These are phyloP conservation scores for Nicotiana rustica DNA, from an alignment of 305 asterid species.

Conservation along the genomic window DNA sequence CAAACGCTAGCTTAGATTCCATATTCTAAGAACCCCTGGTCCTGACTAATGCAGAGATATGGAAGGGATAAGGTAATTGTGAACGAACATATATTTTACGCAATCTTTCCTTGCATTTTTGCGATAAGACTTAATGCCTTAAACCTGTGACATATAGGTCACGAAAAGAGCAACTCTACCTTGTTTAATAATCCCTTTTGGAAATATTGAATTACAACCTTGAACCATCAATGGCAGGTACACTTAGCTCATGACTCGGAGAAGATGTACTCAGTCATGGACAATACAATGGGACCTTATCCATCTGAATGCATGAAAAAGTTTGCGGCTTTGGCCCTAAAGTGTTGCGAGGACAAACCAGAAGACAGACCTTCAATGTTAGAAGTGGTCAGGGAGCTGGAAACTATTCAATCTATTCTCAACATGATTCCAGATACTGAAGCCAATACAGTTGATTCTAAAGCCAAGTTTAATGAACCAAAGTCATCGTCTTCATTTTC, in stretches of 20 bases:
- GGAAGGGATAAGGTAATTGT: not conserved
- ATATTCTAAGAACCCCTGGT: too few species aligned
- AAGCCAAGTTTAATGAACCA: conserved; percentile 43
- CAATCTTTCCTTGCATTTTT: not conserved
- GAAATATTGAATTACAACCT: not conserved
- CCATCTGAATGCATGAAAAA: conserved; percentile 67
- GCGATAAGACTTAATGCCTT: not conserved
- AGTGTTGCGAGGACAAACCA: conserved; percentile 77
- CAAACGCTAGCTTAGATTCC: too few species aligned
- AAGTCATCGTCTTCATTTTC: conserved; percentile 46
- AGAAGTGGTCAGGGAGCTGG: conserved; percentile 85
- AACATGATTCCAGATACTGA: conserved; percentile 53
- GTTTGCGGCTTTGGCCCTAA: conserved; percentile 66
- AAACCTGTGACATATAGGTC: not conserved
- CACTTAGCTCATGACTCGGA: conserved; percentile 68
- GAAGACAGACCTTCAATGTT: conserved; percentile 75
- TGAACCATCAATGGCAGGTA: conserved; percentile 50
- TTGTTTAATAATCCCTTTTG: not conserved
- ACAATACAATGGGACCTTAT: conserved; percentile 77
- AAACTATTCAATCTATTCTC: conserved; percentile 52
- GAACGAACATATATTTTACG: not conserved
- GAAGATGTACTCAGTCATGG: conserved; percentile 66
- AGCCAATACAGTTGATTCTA: conserved; percentile 39
- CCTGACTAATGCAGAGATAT: too few species aligned
- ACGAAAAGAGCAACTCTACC: not conserved